A percentile compares a stretch with the other conserved stretches of the same genome.
These are phyloP conservation scores for Vachellia collinsii DNA, from an alignment of 306 rosid genomes.

Conservation along the genomic window DNA sequence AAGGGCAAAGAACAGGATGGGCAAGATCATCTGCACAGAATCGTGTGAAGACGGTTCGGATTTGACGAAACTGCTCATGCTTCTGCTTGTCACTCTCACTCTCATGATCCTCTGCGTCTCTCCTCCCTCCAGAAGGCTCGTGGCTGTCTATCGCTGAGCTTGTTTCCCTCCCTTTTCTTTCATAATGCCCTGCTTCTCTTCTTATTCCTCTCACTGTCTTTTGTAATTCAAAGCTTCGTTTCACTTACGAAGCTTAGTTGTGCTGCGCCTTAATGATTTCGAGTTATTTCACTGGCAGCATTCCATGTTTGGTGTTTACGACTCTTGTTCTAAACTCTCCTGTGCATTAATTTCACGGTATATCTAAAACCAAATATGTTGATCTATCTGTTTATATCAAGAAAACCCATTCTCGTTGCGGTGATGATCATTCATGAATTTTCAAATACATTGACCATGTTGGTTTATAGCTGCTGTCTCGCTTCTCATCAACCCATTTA, in stretches of 20 bases:
- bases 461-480: not conserved
- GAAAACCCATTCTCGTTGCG: not conserved
- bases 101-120: constrained; percentile 35
- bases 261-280: not conserved
- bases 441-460: not conserved
- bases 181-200: not conserved
- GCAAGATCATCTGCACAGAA: constrained; percentile 38
- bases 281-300: not conserved
- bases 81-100: constrained; percentile 40
- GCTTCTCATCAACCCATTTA: not conserved
- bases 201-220: not conserved
- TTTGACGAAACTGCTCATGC: constrained; percentile 36
- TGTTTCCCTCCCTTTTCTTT: not conserved
- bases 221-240: not conserved
- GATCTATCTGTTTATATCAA: not conserved
- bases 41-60: constrained; percentile 13
- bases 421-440: not conserved
- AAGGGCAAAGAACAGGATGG: constrained; percentile 29
- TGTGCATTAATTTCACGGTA: not conserved
- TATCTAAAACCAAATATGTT: not conserved
- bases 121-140: constrained; percentile 40
- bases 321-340: not conserved
- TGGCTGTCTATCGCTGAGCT: constrained; percentile 38
- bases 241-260: not conserved
- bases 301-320: not conserved